Conservation (phyloP, 2,329 filamentous ascomycete genomes). For the Hypoxylon sp. region DNA sequence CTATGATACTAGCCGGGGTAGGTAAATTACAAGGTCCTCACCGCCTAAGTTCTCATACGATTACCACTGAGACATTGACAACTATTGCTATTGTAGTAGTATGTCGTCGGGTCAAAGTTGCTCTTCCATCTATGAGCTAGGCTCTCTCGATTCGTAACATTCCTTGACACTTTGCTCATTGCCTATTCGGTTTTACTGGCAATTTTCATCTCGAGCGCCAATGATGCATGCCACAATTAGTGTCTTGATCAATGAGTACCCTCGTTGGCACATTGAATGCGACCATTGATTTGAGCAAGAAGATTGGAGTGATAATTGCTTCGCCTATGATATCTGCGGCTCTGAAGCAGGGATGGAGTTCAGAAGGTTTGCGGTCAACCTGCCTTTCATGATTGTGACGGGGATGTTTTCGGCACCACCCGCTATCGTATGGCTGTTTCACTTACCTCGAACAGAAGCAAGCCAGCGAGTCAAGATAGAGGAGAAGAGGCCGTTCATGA, state of each 20-base stretch:
- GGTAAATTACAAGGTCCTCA: neutral
- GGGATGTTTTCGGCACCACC: neutral
- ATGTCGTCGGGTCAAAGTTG: neutral
- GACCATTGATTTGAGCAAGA: neutral
- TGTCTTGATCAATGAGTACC: neutral
- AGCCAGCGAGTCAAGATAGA: slow-evolving; percentile 12
- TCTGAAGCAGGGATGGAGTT: neutral
- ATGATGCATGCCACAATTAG: neutral
- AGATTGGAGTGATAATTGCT: neutral
- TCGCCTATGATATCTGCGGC: neutral
- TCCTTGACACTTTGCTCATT: too few species aligned
- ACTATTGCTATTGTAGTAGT: neutral
- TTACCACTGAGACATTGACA: slow-evolving; percentile 3
- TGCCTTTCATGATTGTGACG: neutral
- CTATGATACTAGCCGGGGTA: slow-evolving; percentile 1
- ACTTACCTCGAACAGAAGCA: neutral
- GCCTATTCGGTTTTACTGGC: neutral
- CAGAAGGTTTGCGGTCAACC: neutral
- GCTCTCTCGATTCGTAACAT: neutral
- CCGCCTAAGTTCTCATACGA: neutral
- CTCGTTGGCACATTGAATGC: neutral
- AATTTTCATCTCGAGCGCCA: neutral
- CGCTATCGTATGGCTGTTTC: neutral
- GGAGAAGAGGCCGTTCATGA: neutral
- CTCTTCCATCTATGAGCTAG: neutral